These are phyloP conservation scores for Punctularia strigosozonata DNA, from an alignment of 768 basidiomycete genomes.

Conservation along the genomic window DNA sequence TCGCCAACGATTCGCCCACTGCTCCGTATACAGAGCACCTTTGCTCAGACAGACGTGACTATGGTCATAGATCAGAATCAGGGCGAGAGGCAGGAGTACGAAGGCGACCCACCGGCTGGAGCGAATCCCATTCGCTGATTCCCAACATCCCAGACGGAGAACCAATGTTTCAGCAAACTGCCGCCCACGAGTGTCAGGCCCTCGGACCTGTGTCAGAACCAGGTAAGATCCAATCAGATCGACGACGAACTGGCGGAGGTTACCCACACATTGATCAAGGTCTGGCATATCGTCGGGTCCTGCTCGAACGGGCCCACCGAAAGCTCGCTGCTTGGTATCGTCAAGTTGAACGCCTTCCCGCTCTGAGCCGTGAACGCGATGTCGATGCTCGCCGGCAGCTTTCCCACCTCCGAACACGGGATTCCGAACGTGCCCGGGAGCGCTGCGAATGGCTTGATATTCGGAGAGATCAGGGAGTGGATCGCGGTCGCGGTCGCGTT, in stretches of 20 bases:
- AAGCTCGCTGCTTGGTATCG: constrained; percentile 44
- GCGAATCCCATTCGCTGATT: constrained; percentile 40
- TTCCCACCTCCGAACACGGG: constrained; percentile 32
- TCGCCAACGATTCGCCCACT: too few species aligned
- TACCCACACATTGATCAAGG: constrained; percentile 50
- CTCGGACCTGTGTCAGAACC: constrained; percentile 27
- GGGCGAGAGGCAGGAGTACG: too few species aligned
- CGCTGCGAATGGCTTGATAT: constrained; percentile 38
- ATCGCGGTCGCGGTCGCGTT: constrained; percentile 35
- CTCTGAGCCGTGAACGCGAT: constrained; percentile 40
- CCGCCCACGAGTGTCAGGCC: constrained; percentile 38
- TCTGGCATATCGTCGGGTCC: constrained; percentile 38
- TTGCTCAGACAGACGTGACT: too few species aligned
- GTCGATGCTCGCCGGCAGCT: constrained; percentile 39
- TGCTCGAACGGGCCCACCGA: constrained; percentile 45
- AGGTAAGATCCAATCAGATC: too few species aligned
- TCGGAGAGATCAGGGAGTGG: constrained; percentile 44
- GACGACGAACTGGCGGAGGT: too few species aligned
- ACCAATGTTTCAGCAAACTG: constrained; percentile 48
- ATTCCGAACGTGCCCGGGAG: constrained; percentile 47
- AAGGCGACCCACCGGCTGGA: constrained; percentile 19
- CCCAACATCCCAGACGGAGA: constrained; percentile 46
- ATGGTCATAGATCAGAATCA: too few species aligned
- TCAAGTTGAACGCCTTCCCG: constrained; percentile 40
- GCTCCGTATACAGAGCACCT: too few species aligned